Percentiles rank a stretch among this genome's conserved stretches.
phyloP scores from a whole-genome alignment of 2,329 filamentous ascomycete genomes.

The Ilyonectria robusta region DNA sequence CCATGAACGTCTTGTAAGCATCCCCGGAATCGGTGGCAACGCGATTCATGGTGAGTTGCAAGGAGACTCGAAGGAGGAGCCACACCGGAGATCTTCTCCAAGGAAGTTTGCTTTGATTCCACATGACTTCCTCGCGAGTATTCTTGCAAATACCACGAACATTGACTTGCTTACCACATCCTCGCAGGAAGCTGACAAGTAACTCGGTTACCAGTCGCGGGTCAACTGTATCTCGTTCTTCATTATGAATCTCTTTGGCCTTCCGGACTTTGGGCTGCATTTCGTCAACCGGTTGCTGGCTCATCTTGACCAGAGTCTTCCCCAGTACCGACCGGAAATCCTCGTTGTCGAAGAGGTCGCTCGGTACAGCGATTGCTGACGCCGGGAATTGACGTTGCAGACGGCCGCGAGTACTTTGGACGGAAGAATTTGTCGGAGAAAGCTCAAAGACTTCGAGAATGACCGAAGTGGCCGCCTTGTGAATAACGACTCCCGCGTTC shows the following conservation, averaged over 20 bases:
- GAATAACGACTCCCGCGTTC: conserved; percentile 35
- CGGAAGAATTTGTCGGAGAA: conserved; percentile 27
- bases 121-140: conserved; percentile 69
- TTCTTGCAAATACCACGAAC: conserved; percentile 60
- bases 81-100: conserved; percentile 69
- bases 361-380: conserved; percentile 9
- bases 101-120: conserved; percentile 40
- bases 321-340: conserved; percentile 41
- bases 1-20: conserved; percentile 37
- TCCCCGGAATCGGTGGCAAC: neutral
- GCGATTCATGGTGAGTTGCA: conserved; percentile 55
- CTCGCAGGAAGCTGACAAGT: conserved; percentile 55
- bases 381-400: conserved; percentile 32
- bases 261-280: conserved; percentile 53
- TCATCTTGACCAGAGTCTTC: conserved; percentile 50
- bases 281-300: conserved; percentile 40
- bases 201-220: conserved; percentile 68
- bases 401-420: conserved; percentile 22
- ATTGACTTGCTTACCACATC: conserved; percentile 49
- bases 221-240: conserved; percentile 63
- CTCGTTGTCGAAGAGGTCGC: conserved; percentile 8
- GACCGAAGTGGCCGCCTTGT: neutral
- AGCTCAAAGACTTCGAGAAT: conserved; percentile 33
- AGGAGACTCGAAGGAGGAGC: conserved; percentile 66
- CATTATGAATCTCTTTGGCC: conserved; percentile 51